Base-by-base conservation (phyloP, 2,329 filamentous ascomycete species). In the Colletotrichum musicola region DNA sequence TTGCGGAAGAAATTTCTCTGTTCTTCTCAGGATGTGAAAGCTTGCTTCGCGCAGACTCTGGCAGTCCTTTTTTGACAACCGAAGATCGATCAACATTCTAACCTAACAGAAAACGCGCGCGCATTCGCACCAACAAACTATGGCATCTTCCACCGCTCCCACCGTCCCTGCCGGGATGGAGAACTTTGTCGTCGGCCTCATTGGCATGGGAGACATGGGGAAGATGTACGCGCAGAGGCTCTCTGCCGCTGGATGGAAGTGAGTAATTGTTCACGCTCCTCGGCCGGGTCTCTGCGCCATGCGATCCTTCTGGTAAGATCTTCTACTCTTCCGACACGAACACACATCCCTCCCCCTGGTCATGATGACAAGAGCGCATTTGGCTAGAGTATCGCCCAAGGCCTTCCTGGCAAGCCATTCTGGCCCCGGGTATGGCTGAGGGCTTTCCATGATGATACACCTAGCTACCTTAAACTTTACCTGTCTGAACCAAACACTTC, bases 301-400 rank as follows among this genome's bases (percentile, higher is more conserved):
- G 38, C 58, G 44, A 22, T 69, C 53, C 40, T 57, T 71, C 75
- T 79, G 78, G 82, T 84, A 80, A 81, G 82, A 77, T 59, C 51
- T 70, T 56, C 46, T 14, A 42, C 7, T 35, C 30, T 35, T 10
- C 30, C 7, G 10, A 35, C 7, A 7, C 62, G 14, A 42, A 44
- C 56, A 25, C 18, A 40, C 51, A 30, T 49, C 59, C 56, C 61
- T 47, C 57, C 68, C 70, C 66, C 63, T 68, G 75, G 81, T 72
- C 79, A 94, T 97, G 95, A 98, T 98, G 95, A 98, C 95, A 94
- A 95, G 95, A 98, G 95, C 95, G 95, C 95, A 98, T 98, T 98
- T 98, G 95, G 95, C 95, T 98, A 94, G 95, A 98, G 95, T 88
- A 97, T 94, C 89, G 90, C 85, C 82, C 84, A 86, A 84, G 82